Conservation (phyloP, 164 flowering plant species). For the Pachysandra terminalis region DNA sequence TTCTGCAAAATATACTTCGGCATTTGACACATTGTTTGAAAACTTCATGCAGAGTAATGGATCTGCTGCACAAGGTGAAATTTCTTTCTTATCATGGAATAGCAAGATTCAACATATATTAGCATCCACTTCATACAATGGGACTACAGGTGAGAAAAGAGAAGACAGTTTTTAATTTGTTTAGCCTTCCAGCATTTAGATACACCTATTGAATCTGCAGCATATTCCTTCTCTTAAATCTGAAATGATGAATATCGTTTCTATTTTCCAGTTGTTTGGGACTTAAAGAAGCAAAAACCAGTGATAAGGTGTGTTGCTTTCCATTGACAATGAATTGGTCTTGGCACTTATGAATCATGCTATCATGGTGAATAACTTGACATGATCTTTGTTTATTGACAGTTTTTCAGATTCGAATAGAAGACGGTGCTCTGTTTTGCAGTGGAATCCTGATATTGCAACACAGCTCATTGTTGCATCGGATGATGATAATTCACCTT, state of each 20-base stretch:
- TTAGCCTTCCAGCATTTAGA: background rate
- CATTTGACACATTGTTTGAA: background rate
- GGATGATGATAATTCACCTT: constrained; percentile 85
- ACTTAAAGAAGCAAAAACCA: too few relatives aligned
- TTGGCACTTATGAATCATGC: constrained; percentile 1
- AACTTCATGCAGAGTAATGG: constrained; percentile 66
- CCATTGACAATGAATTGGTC: background rate
- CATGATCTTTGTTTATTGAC: constrained; percentile 15
- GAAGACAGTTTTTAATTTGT: background rate
- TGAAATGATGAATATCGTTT: constrained; percentile 7
- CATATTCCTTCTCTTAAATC: background rate
- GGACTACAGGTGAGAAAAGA: constrained; percentile 72
- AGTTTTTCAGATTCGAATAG: constrained; percentile 89
- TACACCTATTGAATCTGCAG: background rate
- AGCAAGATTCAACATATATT: too few relatives aligned
- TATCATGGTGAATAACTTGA: constrained; percentile 1
- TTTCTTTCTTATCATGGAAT: constrained; percentile 90
- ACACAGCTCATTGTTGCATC: constrained; percentile 96
- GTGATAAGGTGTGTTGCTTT: constrained; percentile 58
- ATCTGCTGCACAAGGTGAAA: constrained; percentile 86
- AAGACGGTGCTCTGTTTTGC: constrained; percentile 98
- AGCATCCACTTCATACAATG: constrained; percentile 85
- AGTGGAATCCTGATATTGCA: constrained; percentile 96
- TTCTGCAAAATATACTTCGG: too few relatives aligned
- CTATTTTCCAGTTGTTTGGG: constrained; percentile 80